A percentile compares a stretch with the other conserved stretches of the same genome.
Conservation (phyloP, 495 filamentous ascomycete genomes). For the Penicillium desertorum region DNA sequence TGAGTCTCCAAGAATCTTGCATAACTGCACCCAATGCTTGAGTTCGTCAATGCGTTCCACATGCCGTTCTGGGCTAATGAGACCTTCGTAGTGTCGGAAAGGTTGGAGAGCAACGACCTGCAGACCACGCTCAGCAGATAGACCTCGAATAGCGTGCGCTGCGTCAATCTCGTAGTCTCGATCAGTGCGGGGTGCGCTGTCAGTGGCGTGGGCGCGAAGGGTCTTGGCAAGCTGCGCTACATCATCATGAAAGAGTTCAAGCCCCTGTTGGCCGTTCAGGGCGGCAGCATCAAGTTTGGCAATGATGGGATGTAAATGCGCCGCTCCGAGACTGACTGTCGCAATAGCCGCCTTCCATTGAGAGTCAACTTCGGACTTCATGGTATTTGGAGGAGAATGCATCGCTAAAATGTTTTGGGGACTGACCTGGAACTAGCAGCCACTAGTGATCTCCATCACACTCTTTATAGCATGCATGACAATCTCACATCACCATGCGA, state of each 20-base stretch:
- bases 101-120: constrained; percentile 66
- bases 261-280: constrained; percentile 20
- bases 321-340: constrained; percentile 27
- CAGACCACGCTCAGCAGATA: constrained; percentile 56
- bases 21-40: constrained; percentile 61
- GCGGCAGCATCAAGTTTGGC: constrained; percentile 29
- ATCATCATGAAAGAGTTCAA: constrained; percentile 35
- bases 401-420: constrained; percentile 15
- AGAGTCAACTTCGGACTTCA: constrained; percentile 11
- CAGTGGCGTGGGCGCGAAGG: constrained; percentile 12
- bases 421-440: neutral
- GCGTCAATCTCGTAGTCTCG: constrained; percentile 44
- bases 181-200: constrained; percentile 13
- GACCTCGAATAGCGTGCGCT: constrained; percentile 51
- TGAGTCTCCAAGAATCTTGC: constrained; percentile 53
- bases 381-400: constrained; percentile 19
- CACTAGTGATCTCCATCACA: neutral
- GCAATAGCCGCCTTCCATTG: constrained; percentile 31
- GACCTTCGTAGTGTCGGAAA: constrained; percentile 71
- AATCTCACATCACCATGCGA: neutral
- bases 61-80: constrained; percentile 57
- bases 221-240: constrained; percentile 25
- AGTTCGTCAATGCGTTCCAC: constrained; percentile 54
- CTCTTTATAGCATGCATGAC: constrained; percentile 10
- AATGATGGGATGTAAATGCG: constrained; percentile 21